Conservation (phyloP, 2,329 filamentous ascomycete species). For the Penicillium carneum region DNA sequence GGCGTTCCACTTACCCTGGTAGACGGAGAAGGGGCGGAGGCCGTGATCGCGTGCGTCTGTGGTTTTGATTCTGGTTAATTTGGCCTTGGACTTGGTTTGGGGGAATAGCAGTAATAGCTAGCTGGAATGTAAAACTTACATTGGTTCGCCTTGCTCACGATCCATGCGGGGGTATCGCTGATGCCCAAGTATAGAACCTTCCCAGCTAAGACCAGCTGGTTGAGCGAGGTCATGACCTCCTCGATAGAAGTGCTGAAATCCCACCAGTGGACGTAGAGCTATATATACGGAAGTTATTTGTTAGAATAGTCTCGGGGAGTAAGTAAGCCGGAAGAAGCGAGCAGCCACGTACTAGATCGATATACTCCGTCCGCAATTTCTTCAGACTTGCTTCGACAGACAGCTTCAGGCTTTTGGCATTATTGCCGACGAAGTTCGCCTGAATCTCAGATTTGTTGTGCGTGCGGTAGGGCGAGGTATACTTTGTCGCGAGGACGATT, state of each 20-base stretch:
- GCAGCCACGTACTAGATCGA: conserved; percentile 41
- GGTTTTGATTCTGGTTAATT: neutral
- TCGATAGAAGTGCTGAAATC: conserved; percentile 69
- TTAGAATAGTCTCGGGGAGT: neutral
- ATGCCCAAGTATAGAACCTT: conserved; percentile 74
- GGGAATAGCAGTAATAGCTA: too few relatives aligned
- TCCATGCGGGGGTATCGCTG: conserved; percentile 73
- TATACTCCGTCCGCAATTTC: conserved; percentile 47
- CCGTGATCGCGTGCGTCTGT: conserved; percentile 70
- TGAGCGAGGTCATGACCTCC: conserved; percentile 73
- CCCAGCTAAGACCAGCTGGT: conserved; percentile 64
- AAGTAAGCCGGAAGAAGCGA: neutral
- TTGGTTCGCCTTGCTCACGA: conserved; percentile 70
- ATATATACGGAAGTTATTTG: neutral
- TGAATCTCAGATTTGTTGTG: conserved; percentile 48
- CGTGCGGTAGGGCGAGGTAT: conserved; percentile 47
- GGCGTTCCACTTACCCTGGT: conserved; percentile 70
- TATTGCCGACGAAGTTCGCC: conserved; percentile 45
- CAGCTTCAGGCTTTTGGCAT: conserved; percentile 43
- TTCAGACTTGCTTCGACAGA: conserved; percentile 44
- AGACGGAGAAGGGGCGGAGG: conserved; percentile 73
- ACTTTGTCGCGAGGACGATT: conserved; percentile 65
- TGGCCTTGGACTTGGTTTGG: neutral
- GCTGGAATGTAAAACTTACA: conserved; percentile 45
- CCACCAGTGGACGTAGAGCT: conserved; percentile 72